Evolutionary conservation across 2,329 filamentous ascomycete species (phyloP).

Genomic region (Zymoseptoria crescenta): DNA sequence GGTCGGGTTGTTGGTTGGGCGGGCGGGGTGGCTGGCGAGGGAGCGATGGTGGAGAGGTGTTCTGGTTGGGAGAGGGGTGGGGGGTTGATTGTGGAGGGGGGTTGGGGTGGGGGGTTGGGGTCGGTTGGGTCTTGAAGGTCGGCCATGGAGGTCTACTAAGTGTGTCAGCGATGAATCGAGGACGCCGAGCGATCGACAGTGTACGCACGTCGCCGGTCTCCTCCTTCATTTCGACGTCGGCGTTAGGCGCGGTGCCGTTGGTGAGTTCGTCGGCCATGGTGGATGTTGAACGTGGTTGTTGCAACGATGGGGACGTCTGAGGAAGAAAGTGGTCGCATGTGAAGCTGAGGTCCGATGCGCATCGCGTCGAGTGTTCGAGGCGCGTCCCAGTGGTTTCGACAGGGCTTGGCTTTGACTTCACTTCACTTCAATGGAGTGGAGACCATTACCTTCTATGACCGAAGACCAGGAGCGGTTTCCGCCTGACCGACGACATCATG

Average conservation of each 20-base stretch:
- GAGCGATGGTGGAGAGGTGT: slow-evolving; percentile 15
- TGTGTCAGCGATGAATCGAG: slow-evolving; percentile 1
- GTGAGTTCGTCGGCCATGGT: slow-evolving; percentile 23
- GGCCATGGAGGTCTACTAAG: slow-evolving; percentile 9
- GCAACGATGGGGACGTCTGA: neutral
- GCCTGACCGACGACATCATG: too few relatives aligned
- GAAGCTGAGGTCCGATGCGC: too few relatives aligned
- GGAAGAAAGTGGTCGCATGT: too few relatives aligned
- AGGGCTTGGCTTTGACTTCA: slow-evolving; percentile 4
- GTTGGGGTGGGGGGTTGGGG: slow-evolving; percentile 20
- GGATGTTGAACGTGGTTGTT: too few relatives aligned
- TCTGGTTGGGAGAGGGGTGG: slow-evolving; percentile 5
- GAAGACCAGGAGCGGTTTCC: too few relatives aligned
- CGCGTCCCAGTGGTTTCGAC: slow-evolving; percentile 1
- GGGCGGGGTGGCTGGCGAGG: slow-evolving; percentile 18
- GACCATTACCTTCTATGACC: too few relatives aligned
- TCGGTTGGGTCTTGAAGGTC: slow-evolving; percentile 20
- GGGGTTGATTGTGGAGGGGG: slow-evolving; percentile 9
- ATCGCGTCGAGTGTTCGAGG: neutral
- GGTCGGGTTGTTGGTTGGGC: slow-evolving; percentile 17
- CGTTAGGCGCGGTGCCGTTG: slow-evolving; percentile 20
- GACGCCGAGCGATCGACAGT: neutral
- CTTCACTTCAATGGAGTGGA: too few relatives aligned
- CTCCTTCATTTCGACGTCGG: slow-evolving; percentile 32
- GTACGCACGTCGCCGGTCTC: slow-evolving; percentile 22